Percentiles rank a stretch among this genome's conserved stretches.
Conservation (phyloP, 352 stramenopile genomes). For the Phytophthora sansomeana region DNA sequence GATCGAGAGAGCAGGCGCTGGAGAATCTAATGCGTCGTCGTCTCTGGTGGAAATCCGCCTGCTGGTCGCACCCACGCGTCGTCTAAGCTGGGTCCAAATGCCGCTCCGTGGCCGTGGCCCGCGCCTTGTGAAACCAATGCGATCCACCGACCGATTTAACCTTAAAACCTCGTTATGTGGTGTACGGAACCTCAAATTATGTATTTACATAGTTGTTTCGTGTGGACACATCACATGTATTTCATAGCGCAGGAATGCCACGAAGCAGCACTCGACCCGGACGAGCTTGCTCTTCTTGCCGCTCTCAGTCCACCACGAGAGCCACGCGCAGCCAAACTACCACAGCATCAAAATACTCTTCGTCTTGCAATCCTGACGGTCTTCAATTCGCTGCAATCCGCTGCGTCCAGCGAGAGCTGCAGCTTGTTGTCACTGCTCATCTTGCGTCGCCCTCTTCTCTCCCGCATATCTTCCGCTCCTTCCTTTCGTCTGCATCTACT, state of each 20-base stretch:
- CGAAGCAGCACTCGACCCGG: conserved; percentile 15
- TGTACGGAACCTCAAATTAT: conserved; percentile 4
- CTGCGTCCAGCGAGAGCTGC: neutral
- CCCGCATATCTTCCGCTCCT: neutral
- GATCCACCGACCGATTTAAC: conserved; percentile 46
- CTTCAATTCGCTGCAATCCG: conserved; percentile 11
- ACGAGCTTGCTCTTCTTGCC: neutral
- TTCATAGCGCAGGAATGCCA: conserved; percentile 20
- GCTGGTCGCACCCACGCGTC: conserved; percentile 13
- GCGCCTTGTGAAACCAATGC: conserved; percentile 31
- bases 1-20: conserved; percentile 23
- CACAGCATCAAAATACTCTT: neutral
- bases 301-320: neutral
- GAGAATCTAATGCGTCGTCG: conserved; percentile 13
- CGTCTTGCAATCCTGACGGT: neutral
- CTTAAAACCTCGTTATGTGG: conserved; percentile 27
- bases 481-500: neutral
- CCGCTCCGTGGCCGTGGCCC: neutral
- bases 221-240: conserved; percentile 30
- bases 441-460: neutral
- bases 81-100: conserved; percentile 11
- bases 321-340: neutral
- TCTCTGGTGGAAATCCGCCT: conserved; percentile 8
- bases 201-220: neutral
- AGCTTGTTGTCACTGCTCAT: neutral